Percentiles rank a stretch among this genome's conserved stretches.
These are phyloP conservation scores for Ramaria rubella DNA, from an alignment of 768 basidiomycete species.

Conservation along the genomic window DNA sequence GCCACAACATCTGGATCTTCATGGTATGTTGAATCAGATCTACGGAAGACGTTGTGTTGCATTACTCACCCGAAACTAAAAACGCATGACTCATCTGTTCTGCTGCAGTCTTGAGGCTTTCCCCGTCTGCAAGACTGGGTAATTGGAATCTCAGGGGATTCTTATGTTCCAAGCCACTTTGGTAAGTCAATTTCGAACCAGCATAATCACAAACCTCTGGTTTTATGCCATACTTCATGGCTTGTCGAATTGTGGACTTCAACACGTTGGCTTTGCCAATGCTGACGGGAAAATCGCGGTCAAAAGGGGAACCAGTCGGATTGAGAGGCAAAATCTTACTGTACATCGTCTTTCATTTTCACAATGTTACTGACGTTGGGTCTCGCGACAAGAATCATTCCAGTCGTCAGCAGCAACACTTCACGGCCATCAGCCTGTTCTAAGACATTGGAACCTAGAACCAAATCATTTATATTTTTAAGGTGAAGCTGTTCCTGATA, in stretches of 20 bases:
- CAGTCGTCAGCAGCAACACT: slow-evolving; percentile 57
- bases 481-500: slow-evolving; percentile 69
- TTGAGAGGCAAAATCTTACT: slow-evolving; percentile 40
- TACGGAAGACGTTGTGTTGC: not conserved
- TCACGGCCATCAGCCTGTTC: slow-evolving; percentile 36
- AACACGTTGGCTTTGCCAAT: slow-evolving; percentile 61
- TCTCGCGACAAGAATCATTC: slow-evolving; percentile 25
- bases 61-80: slow-evolving; percentile 58
- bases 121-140: slow-evolving; percentile 72
- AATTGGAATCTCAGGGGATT: slow-evolving; percentile 79
- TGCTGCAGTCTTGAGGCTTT: slow-evolving; percentile 72
- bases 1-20: slow-evolving; percentile 61
- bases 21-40: slow-evolving; percentile 11
- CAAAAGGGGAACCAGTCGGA: not conserved
- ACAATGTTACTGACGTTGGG: slow-evolving; percentile 37
- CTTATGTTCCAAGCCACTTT: slow-evolving; percentile 23
- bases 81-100: slow-evolving; percentile 67
- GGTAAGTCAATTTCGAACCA: not conserved
- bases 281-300: slow-evolving; percentile 26
- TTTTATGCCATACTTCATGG: slow-evolving; percentile 69
- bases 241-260: slow-evolving; percentile 77
- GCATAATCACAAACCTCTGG: slow-evolving; percentile 38
- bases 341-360: slow-evolving; percentile 53
- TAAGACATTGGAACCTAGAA: slow-evolving; percentile 61
- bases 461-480: slow-evolving; percentile 58